These are phyloP conservation scores for Gracilaria domingensis DNA, from an alignment of 23 red algal species.

Conservation along the genomic window DNA sequence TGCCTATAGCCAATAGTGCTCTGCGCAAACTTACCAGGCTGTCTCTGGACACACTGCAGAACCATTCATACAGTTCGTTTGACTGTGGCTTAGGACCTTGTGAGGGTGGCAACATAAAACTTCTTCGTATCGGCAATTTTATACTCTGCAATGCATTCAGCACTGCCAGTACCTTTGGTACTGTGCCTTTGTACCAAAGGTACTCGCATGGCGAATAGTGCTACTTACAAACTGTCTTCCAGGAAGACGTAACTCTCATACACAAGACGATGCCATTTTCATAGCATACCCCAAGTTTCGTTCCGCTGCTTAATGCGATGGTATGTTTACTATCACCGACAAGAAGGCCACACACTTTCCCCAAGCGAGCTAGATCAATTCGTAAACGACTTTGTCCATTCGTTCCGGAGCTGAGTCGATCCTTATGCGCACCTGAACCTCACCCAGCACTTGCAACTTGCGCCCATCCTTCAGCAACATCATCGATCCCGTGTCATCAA, in stretches of 20 bases:
- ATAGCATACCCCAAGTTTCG: too few relatives aligned
- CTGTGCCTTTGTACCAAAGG: too few relatives aligned
- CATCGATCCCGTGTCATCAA: conserved; percentile 65
- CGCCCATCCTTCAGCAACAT: conserved; percentile 66
- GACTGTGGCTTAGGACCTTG: not conserved
- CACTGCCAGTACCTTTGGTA: too few relatives aligned
- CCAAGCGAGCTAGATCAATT: conserved; percentile 36
- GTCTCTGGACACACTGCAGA: not conserved
- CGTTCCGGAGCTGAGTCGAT: conserved; percentile 74
- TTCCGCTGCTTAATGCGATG: too few relatives aligned
- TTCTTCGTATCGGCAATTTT: too few relatives aligned
- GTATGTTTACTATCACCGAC: not conserved
- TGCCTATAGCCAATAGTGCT: too few relatives aligned
- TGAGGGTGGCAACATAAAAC: too few relatives aligned
- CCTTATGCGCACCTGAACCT: conserved; percentile 68
- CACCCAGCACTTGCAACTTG: conserved; percentile 61
- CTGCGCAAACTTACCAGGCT: not conserved
- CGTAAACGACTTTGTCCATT: conserved; percentile 77
- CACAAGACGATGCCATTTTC: not conserved
- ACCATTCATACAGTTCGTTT: not conserved
- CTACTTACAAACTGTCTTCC: too few relatives aligned
- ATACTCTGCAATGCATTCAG: too few relatives aligned
- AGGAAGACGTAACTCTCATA: too few relatives aligned
- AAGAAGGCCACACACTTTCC: not conserved
- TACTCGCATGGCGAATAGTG: too few relatives aligned